phyloP scores from a whole-genome alignment of 148 eudicot genomes.

The Vaccinium corymbosum region DNA sequence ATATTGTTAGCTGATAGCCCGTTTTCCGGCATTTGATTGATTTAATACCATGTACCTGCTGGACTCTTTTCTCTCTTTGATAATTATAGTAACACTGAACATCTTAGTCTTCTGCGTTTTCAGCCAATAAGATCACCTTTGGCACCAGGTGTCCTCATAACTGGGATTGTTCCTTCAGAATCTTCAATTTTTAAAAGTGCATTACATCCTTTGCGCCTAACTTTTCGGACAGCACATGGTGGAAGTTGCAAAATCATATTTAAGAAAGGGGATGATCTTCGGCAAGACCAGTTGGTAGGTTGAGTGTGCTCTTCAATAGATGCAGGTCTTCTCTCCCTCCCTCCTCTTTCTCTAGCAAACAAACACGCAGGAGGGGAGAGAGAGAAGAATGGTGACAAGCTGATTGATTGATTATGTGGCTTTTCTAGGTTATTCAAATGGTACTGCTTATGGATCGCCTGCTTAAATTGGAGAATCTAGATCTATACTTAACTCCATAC shows the following conservation, averaged over 20 bases:
- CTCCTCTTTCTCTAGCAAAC: background rate
- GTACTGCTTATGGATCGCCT: slow-evolving; percentile 94
- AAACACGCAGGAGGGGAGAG: background rate
- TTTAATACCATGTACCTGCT: background rate
- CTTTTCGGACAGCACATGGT: slow-evolving; percentile 76
- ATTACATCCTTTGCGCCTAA: slow-evolving; percentile 79
- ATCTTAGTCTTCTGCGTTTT: slow-evolving; percentile 11
- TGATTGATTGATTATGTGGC: slow-evolving; percentile 11
- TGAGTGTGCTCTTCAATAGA: background rate
- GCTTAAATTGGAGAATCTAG: slow-evolving; percentile 95
- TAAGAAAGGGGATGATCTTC: slow-evolving; percentile 97
- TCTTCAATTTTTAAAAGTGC: slow-evolving; percentile 90
- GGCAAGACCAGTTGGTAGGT: slow-evolving; percentile 94
- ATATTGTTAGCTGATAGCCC: background rate
- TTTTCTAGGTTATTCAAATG: slow-evolving; percentile 87
- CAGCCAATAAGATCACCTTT: slow-evolving; percentile 96
- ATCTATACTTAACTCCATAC: slow-evolving; percentile 92
- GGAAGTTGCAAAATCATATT: slow-evolving; percentile 86
- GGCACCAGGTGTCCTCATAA: slow-evolving; percentile 76
- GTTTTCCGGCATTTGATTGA: background rate
- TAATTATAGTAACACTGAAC: background rate
- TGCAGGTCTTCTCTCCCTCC: background rate
- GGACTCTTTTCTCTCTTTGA: background rate
- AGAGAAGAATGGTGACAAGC: background rate
- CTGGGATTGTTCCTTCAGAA: slow-evolving; percentile 88